Evolutionary conservation across 257 asterid species (phyloP), one percentile per base, ranked within the genome.

Genomic region (Vinca minor): DNA sequence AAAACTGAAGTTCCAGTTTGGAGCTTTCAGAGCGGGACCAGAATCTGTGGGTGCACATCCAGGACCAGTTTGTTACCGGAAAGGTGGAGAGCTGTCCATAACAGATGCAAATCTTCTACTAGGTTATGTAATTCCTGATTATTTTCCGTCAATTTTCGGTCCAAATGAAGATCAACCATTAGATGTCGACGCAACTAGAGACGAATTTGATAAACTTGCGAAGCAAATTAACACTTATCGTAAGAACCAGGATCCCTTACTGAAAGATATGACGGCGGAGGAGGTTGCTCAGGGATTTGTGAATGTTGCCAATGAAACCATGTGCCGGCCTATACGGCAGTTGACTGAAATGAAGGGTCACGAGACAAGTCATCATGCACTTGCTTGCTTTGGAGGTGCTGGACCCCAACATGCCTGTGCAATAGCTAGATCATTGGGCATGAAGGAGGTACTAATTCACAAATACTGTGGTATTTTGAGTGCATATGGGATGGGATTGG

Each of bases 371-470:
- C 83, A 85, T 73, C 98, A 87, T 68, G 93, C 95, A 64, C 94
- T 92, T 69, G 98, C 96, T 67, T 92, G 96, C 80, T 92, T 92
- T 65, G 98, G 98, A 45, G 98, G 98, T 52, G 98, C 98, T 14
- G 97, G 98, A 28, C 98, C 98, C 26, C 98, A 92, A 65, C 96
- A 92, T 73, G 95, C 98, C 14, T 92, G 96, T 81, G 96, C 98
- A 61, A 92, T 92, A 73, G 97, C 98, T 52, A 79, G 98, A 78
- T 89, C 96, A 1, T 64, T 92, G 75, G 98, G 98, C 42, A 92
- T 92, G 97, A 89, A 87, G 71, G 97, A 92, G 75, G 96, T 89
- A 29, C 76, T 87, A 23, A 84, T 92, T 69, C 96, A 92, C 75
- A 83, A 85, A 77, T 87, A 82, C 69, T 92, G 98, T 76, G 98